Evolutionary conservation across 257 asterid genomes (phyloP), one percentile per base, ranked within the genome.

Genomic region (Nyctanthes arbortristis): DNA sequence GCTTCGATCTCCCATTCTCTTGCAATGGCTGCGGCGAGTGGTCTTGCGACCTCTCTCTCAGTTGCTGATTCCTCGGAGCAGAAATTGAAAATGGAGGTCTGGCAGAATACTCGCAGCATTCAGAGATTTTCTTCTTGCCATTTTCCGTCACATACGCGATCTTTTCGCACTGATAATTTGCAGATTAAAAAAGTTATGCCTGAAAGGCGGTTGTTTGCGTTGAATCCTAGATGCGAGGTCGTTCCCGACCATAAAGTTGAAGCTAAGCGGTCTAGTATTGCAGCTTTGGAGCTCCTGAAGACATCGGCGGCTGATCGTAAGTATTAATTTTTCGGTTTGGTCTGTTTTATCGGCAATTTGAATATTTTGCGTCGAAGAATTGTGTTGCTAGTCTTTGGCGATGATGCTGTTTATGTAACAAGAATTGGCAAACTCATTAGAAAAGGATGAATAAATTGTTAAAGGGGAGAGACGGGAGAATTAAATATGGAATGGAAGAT

Each of bases 271-370:
- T 86, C 94, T 30, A 85, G 91, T 61, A 80, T 78, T 29, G 78
- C 94, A 20, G 97, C 96, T 73, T 71, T 92, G 81, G 89, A 92
- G 82, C 75, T 88, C 39, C 95, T 92, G 39, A 92, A 89, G 81
- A 49, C 87, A 54, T 86, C 98, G 40, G 89, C 90, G 4, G 88
- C 86, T 40, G 87, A 86, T 69, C 89, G 98, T 92, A 79, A 80
- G 92, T 74, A 63, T 73, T 32, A n/a, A 12, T 13, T 43, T 43
- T 13, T 14, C 54, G 22, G 54, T 43, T 43, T 14, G 6, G 22
- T 43, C 16, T 14, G 16, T 43, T 43, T 43, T 39, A 13, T 39
- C 14, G 22, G 22, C 4, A 43, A 49, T 49, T 20, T 49, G 58
- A 49, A 4, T n/a, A n/a, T 7, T 22, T 47, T 36, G 2, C 13